These are phyloP conservation scores for Vigna angularis DNA, from an alignment of 306 rosid species.

Conservation along the genomic window DNA sequence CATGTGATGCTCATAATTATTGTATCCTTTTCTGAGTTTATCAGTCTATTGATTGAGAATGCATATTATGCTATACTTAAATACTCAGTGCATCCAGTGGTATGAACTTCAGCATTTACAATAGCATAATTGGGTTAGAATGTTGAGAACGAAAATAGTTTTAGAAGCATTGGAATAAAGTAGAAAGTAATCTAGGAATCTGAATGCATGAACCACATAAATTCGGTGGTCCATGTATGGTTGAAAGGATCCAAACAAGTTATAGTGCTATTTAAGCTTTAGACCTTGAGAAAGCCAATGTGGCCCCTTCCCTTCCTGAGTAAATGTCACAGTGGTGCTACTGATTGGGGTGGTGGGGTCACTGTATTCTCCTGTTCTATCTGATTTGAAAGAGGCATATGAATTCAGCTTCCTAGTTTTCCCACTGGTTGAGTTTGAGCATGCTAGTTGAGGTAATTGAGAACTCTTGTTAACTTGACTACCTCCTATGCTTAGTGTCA, in stretches of 20 bases:
- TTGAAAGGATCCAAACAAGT: constrained; percentile 46
- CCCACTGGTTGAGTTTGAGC: constrained; percentile 40
- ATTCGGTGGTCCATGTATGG: constrained; percentile 53
- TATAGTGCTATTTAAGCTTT: constrained; percentile 68
- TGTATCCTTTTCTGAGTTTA: not conserved
- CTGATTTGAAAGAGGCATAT: constrained; percentile 64
- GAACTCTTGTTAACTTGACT: constrained; percentile 61
- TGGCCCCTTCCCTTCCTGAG: constrained; percentile 71
- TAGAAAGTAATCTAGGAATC: constrained; percentile 59
- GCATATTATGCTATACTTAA: not conserved
- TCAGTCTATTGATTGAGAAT: not conserved
- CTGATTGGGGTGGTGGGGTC: constrained; percentile 78
- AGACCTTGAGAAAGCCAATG: constrained; percentile 83
- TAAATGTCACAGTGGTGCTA: constrained; percentile 75
- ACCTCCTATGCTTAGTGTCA: constrained; percentile 89
- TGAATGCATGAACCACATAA: constrained; percentile 57
- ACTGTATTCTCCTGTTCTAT: constrained; percentile 70
- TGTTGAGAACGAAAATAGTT: constrained; percentile 17
- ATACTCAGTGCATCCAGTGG: not conserved
- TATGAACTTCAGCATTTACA: constrained; percentile 10
- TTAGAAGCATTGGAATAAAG: constrained; percentile 41
- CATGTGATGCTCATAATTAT: constrained; percentile 17
- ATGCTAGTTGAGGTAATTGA: constrained; percentile 37
- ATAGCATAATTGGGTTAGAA: constrained; percentile 11
- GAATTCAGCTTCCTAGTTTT: constrained; percentile 53